A percentile compares a stretch with the other conserved stretches of the same genome.
Evolutionary conservation across 176 grass and related monocot genomes (phyloP).

Genomic region (Typha latifolia): DNA sequence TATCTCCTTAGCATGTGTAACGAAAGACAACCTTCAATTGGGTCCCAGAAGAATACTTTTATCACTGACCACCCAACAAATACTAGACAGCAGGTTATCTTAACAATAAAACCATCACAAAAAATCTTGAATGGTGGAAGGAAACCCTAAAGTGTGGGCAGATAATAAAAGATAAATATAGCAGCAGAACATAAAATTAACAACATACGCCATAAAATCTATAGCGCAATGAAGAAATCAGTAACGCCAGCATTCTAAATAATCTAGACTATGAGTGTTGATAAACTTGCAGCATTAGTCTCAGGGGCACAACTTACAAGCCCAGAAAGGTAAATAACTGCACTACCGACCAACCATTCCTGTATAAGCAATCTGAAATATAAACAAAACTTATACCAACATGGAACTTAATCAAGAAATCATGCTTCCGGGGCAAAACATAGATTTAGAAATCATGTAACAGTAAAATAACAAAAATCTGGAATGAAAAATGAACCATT

Average conservation of each 20-base stretch:
- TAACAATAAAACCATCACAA: neutral
- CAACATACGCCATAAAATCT: neutral
- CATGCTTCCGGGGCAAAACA: too few species aligned
- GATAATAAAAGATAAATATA: neutral
- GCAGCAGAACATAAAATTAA: neutral
- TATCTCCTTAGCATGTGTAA: conserved; percentile 11
- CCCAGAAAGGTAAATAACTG: too few species aligned
- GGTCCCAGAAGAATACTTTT: neutral
- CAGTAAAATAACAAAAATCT: too few species aligned
- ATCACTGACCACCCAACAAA: neutral
- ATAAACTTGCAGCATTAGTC: too few species aligned
- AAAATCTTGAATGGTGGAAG: neutral
- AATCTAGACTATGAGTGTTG: neutral
- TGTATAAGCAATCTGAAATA: too few species aligned
- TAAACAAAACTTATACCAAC: too few species aligned
- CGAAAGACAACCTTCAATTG: conserved; percentile 8
- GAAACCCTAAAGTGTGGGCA: neutral
- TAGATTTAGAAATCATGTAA: too few species aligned
- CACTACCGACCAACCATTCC: too few species aligned
- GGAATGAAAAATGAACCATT: too few species aligned
- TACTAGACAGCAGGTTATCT: neutral
- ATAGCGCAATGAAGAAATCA: neutral
- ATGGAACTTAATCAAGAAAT: too few species aligned
- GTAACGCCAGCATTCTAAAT: neutral
- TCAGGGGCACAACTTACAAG: too few species aligned